A percentile compares a stretch with the other conserved stretches of the same genome.
phyloP scores from a whole-genome alignment of 2,329 filamentous ascomycete species.

The Didymella sp. region DNA sequence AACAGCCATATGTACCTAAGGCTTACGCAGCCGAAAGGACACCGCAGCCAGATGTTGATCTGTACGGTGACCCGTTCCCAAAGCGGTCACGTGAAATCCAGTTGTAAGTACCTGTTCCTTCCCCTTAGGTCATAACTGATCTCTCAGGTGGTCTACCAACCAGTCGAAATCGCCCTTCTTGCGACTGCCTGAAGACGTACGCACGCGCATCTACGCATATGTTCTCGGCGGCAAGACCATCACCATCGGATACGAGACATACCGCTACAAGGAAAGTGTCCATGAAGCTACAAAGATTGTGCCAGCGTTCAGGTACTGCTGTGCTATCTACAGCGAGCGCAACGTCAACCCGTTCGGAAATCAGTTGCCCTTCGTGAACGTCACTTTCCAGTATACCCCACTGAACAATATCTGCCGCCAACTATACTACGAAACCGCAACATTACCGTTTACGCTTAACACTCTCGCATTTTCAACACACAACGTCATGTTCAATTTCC shows the following conservation, averaged over 20 bases:
- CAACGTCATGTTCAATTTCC: constrained; percentile 39
- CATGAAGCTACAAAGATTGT: not conserved
- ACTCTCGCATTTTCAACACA: constrained; percentile 30
- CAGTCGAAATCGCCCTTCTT: constrained; percentile 35
- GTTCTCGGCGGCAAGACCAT: constrained; percentile 37
- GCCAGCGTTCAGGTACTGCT: constrained; percentile 35
- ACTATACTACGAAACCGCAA: constrained; percentile 39
- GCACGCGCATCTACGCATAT: constrained; percentile 31
- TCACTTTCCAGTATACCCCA: constrained; percentile 22
- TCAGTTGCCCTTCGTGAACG: constrained; percentile 12
- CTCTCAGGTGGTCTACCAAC: constrained; percentile 32
- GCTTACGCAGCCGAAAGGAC: constrained; percentile 22
- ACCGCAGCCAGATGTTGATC: constrained; percentile 18
- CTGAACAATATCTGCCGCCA: constrained; percentile 41
- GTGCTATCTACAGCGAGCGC: constrained; percentile 22
- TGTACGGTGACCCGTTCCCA: constrained; percentile 15
- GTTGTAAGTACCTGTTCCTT: constrained; percentile 19
- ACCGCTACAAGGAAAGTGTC: constrained; percentile 11
- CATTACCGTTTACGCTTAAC: constrained; percentile 36
- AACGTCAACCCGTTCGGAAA: constrained; percentile 22
- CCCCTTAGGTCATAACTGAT: not conserved
- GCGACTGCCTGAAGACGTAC: constrained; percentile 33
- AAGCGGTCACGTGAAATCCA: constrained; percentile 23
- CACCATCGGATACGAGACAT: constrained; percentile 34
- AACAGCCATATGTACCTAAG: constrained; percentile 22